Evolutionary conservation across 1,139 yeast species (phyloP), one percentile per base, ranked within the genome.

Genomic region (Suhomyces wounanorum): DNA sequence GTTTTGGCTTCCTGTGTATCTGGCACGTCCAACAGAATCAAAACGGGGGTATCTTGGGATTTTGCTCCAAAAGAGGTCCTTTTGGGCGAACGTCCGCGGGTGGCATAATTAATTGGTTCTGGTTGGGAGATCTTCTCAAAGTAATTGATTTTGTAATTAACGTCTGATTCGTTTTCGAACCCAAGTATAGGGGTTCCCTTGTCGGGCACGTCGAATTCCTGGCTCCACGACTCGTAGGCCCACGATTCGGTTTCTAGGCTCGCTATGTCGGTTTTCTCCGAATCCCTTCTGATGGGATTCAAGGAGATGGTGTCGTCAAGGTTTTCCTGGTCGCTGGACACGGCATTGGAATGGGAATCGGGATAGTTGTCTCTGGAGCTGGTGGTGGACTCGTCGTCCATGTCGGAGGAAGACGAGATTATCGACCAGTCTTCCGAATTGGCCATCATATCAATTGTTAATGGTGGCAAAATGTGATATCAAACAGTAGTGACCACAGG

Each of bases 371-470:
- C 54, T 13, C 46, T 35, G 30, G 57, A 52, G 40, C 55, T 49
- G 44, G 66, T 60, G 11, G 68, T 63, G 8, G 72, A 63, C 37
- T 73, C 78, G 36, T 70, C 79, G 28, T 58, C 77, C 44, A 70
- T 54, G 46, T 75, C 80, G 0, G 80, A 75, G 21, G 74, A 73
- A 3, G 77, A 73, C 11, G 78, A 73, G 37, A 76, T 76, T 41
- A 76, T 72, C 3, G 79, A 71, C 81, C 81, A 76, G 47, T 75
- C 80, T 61, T 76, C 81, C 28, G 57, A 59, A 40, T 44, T 48
- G 14, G 38, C 18, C 43, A 50, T 40, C 47, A 50, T 45, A 10
- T n/a, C 14, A 33, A 21, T 11, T 7, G 30, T 4, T 8, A 11
- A 18, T 16, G 44, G 44, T 42, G 44, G 44, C 38, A 42, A 33